Base-by-base conservation (phyloP, 1,284 basidiomycete genomes). In the Ustilago shanxiensis region DNA sequence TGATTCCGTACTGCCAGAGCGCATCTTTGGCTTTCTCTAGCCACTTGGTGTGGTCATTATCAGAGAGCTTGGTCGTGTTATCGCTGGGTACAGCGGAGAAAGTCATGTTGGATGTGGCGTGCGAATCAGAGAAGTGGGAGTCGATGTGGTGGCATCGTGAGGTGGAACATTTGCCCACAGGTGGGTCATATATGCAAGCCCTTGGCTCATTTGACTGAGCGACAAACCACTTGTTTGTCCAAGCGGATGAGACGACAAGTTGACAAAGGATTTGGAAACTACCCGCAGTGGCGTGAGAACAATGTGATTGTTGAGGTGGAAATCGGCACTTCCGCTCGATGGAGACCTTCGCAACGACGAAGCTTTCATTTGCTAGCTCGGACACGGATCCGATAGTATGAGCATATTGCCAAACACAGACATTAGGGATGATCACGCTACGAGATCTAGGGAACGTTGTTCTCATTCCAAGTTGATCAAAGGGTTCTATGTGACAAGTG, bases 1-100 rank as follows among this genome's bases (percentile, higher is more conserved):
- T 63, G 26, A 51, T 28, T 20, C 57, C 53, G 54, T 63, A 63
- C 35, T 63, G 53, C 61, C 61, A 63, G 2, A 63, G 54, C 7
- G 47, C 20, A 14, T 63, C 54, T 51, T 50, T 63, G 20, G 61
- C 61, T 39, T 63, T 63, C 18, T 54, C 28, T 14, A 55, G n/a
- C 24, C 14, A 39, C 18, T 49, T 24, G 41, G 6, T 22, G 29
- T n/a, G n/a, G n/a, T 57, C 20, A 31, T 18, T 44, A 26, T 22
- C 39, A 6, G 50, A 3, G 8, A 33, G 28, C 26, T 26, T 4
- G 13, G 24, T 24, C 7, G 22, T 3, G 10, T 7, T 49, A 16
- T 24, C 28, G 22, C 28, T 22, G 8, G 51, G 9, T 54, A 20
- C 16, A 41, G 6, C 29, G 54, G 14, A 7, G 22, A 29, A 31